Percentiles rank a stretch among this genome's conserved stretches.
Conservation (phyloP, 805 yeast genomes). For the Millerozyma acaciae region DNA sequence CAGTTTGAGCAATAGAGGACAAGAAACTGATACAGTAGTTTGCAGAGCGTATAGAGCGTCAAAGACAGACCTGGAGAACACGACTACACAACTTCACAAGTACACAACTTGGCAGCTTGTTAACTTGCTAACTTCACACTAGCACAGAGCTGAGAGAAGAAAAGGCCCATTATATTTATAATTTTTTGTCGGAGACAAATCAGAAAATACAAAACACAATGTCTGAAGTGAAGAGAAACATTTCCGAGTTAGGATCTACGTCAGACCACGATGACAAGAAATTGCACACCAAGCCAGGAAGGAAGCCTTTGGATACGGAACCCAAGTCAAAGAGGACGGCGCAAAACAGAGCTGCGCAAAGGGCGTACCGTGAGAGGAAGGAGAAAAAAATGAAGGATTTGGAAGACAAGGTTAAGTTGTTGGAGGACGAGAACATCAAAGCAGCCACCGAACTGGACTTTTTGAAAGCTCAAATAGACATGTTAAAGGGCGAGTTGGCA, state of each 20-base stretch:
- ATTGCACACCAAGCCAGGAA: constrained; percentile 60
- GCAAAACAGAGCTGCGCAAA: constrained; percentile 97
- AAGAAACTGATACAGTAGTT: too few species aligned
- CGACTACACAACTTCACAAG: constrained; percentile 1
- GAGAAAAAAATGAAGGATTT: constrained; percentile 82
- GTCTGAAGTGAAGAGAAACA: constrained; percentile 31
- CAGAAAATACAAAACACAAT: constrained; percentile 9
- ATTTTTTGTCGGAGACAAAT: neutral
- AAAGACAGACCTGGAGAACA: neutral
- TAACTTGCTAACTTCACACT: too few species aligned
- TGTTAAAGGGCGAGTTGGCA: constrained; percentile 66
- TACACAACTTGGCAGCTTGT: constrained; percentile 1
- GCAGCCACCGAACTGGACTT: constrained; percentile 71
- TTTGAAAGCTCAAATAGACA: constrained; percentile 69
- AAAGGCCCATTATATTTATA: neutral
- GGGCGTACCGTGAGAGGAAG: constrained; percentile 93
- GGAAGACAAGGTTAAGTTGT: constrained; percentile 67
- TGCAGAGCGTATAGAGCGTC: too few species aligned
- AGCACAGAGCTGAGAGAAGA: neutral
- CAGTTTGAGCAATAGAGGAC: too few species aligned
- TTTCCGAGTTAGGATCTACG: constrained; percentile 18
- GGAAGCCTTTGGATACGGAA: constrained; percentile 75
- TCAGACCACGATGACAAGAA: constrained; percentile 33
- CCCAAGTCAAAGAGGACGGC: constrained; percentile 90
- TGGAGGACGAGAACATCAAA: constrained; percentile 69